Evolutionary conservation across 768 basidiomycete species (phyloP).

Genomic region (Termitomyces titanicus): DNA sequence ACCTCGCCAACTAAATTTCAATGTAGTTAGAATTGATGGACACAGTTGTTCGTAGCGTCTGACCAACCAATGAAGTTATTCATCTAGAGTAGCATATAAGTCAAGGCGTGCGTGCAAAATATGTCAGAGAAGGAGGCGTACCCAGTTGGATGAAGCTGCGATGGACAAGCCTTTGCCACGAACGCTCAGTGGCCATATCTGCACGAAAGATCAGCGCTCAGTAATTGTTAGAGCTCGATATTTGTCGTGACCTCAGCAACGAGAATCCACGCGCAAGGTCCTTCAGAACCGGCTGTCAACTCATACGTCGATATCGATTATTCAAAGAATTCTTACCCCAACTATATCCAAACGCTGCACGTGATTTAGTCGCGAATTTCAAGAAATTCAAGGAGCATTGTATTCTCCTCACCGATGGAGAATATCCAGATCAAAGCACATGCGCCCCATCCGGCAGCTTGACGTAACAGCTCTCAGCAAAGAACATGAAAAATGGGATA

Average conservation of each 20-base stretch:
- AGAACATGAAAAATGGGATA: neutral
- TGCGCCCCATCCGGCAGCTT: slow-evolving; percentile 70
- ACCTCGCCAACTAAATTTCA: slow-evolving; percentile 30
- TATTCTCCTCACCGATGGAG: slow-evolving; percentile 47
- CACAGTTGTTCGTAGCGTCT: neutral
- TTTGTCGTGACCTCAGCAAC: slow-evolving; percentile 49
- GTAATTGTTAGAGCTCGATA: neutral
- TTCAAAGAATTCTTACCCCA: slow-evolving; percentile 44
- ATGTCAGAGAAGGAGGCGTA: slow-evolving; percentile 21
- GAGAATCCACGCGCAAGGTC: slow-evolving; percentile 74
- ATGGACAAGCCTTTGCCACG: slow-evolving; percentile 76
- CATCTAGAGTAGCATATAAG: slow-evolving; percentile 40
- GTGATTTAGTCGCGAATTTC: neutral
- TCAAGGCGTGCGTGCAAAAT: neutral
- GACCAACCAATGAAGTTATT: slow-evolving; percentile 68
- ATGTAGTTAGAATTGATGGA: neutral
- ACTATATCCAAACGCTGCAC: slow-evolving; percentile 63
- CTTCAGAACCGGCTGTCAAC: slow-evolving; percentile 15
- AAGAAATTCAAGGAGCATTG: neutral
- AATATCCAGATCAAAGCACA: slow-evolving; percentile 74
- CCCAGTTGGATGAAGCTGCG: slow-evolving; percentile 75
- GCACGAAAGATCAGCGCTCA: neutral
- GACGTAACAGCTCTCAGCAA: neutral
- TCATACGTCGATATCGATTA: neutral
- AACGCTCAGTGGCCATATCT: slow-evolving; percentile 68